phyloP scores from a whole-genome alignment of 2,329 filamentous ascomycete genomes.

The Tolypocladium guangdongense region DNA sequence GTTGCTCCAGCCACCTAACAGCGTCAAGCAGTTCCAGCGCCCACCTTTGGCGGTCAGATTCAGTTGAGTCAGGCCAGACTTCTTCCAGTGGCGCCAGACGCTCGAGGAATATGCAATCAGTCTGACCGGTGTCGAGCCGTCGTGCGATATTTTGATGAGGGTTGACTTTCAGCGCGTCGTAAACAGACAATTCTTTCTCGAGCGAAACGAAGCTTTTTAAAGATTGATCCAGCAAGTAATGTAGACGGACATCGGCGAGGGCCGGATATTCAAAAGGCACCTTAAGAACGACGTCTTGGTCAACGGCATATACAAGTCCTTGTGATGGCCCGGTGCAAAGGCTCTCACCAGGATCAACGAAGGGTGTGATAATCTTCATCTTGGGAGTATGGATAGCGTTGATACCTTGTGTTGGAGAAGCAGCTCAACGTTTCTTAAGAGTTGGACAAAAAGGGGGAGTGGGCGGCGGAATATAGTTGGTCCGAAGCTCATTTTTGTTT shows the following conservation, averaged over 20 bases:
- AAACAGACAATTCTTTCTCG: background rate
- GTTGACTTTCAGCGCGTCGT: background rate
- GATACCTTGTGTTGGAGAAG: too few species aligned
- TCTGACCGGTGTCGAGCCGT: background rate
- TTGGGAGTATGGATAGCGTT: too few species aligned
- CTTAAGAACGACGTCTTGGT: background rate
- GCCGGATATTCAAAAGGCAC: background rate
- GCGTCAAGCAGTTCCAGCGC: background rate
- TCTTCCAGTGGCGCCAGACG: background rate
- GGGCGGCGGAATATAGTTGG: too few species aligned
- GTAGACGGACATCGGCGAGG: too few species aligned
- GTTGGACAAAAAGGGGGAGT: too few species aligned
- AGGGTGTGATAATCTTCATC: too few species aligned
- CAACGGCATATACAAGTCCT: slow-evolving; percentile 1
- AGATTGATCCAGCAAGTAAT: background rate
- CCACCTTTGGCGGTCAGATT: background rate
- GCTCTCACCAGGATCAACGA: background rate
- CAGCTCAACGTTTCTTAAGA: too few species aligned
- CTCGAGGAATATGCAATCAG: background rate
- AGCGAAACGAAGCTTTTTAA: background rate
- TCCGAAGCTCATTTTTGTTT: too few species aligned
- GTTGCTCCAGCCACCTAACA: slow-evolving; percentile 1
- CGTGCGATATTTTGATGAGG: background rate
- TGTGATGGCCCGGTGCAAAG: background rate
- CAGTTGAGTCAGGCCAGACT: background rate